Conservation (phyloP, 2,329 filamentous ascomycete species). For the Talaromyces sp. region DNA sequence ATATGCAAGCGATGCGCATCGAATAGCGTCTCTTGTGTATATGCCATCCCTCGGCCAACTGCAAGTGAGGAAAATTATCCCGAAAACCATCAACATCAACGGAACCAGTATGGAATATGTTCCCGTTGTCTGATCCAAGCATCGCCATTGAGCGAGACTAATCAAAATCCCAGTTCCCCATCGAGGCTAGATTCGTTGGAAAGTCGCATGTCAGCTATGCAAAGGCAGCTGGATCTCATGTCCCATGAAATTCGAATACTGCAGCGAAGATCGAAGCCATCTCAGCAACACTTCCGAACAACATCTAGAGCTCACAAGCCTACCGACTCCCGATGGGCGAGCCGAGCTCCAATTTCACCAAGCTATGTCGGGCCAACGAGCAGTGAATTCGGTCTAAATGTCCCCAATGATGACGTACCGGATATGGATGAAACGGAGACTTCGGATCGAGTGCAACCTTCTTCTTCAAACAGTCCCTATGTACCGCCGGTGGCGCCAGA, state of each 20-base stretch:
- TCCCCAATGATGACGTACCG: constrained; percentile 4
- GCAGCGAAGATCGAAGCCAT: constrained; percentile 10
- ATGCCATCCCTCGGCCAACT: not conserved
- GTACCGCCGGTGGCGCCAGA: not conserved
- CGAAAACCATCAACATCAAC: not conserved
- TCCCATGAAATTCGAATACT: constrained; percentile 29
- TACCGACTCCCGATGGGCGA: constrained; percentile 16
- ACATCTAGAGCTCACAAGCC: constrained; percentile 8
- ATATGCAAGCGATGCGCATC: constrained; percentile 15
- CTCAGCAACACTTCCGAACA: constrained; percentile 1
- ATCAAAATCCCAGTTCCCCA: not conserved
- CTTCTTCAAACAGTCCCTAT: constrained; percentile 3
- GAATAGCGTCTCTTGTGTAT: constrained; percentile 13
- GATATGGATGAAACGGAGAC: constrained; percentile 16
- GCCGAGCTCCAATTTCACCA: constrained; percentile 28
- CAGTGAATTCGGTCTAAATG: constrained; percentile 33
- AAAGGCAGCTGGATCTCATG: constrained; percentile 30
- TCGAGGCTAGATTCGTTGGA: constrained; percentile 22
- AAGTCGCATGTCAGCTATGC: constrained; percentile 27
- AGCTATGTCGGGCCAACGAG: constrained; percentile 36
- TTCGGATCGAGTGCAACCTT: constrained; percentile 7
- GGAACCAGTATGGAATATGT: not conserved
- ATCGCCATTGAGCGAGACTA: not conserved
- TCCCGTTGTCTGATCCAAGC: not conserved
- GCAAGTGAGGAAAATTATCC: not conserved